Evolutionary conservation across 192 early-diverging fungal genomes (phyloP).

Genomic region (Haplosporangium gracile): DNA sequence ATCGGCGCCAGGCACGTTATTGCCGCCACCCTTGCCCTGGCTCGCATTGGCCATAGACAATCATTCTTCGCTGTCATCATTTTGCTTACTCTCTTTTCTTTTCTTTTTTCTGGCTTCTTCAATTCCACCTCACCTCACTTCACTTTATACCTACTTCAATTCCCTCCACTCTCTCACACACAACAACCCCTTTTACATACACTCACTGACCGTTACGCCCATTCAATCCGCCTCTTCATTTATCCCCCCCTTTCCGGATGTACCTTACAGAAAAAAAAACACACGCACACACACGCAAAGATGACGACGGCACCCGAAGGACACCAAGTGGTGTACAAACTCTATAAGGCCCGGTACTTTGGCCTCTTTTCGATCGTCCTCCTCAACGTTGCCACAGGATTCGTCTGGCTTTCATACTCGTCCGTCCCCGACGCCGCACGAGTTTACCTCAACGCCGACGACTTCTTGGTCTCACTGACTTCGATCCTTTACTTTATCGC

Average conservation of each 20-base stretch:
- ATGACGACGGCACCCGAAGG: not conserved
- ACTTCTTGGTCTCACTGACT: conserved; percentile 51
- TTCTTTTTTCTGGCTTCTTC: not conserved
- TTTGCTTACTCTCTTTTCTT: not conserved
- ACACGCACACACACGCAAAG: not conserved
- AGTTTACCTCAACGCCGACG: conserved; percentile 35
- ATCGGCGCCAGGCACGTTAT: too few species aligned
- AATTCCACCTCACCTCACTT: too few species aligned
- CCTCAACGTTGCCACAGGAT: conserved; percentile 55
- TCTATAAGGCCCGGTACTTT: conserved; percentile 56
- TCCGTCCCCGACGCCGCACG: conserved; percentile 52
- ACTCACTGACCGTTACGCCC: not conserved
- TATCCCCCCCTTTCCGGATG: not conserved
- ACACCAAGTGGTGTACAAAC: conserved; percentile 26
- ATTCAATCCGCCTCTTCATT: not conserved
- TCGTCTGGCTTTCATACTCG: conserved; percentile 61
- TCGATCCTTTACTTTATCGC: conserved; percentile 54
- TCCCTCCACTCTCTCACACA: not conserved
- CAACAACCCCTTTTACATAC: not conserved
- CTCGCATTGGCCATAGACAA: not conserved
- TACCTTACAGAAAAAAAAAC: not conserved
- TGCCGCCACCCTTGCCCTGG: too few species aligned
- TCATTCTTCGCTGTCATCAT: not conserved
- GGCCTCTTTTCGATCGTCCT: conserved; percentile 58
- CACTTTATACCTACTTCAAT: too few species aligned